Evolutionary conservation across 2,329 filamentous ascomycete species (phyloP).

Genomic region (Keithomyces neogunnii): DNA sequence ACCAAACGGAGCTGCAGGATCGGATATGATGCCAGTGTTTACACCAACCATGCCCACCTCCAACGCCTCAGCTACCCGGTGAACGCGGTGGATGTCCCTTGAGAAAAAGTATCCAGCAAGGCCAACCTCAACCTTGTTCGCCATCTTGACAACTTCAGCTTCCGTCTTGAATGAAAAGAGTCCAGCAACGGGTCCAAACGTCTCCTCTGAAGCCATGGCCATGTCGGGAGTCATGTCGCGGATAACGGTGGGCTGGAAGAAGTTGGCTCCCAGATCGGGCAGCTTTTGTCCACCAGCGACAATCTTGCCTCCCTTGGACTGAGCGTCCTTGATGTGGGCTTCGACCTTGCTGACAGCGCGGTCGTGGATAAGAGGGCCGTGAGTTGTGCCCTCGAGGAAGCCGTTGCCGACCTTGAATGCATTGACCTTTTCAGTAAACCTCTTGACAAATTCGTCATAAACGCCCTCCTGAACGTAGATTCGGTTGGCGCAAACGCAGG

Average conservation of each 20-base stretch:
- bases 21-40: conserved; percentile 63
- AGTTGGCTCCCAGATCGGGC: conserved; percentile 70
- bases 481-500: conserved; percentile 84
- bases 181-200: conserved; percentile 88
- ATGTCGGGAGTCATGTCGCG: conserved; percentile 80
- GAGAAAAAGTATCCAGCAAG: conserved; percentile 93
- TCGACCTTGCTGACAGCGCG: conserved; percentile 75
- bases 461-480: conserved; percentile 72
- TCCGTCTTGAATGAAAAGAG: conserved; percentile 85
- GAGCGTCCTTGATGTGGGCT: conserved; percentile 70
- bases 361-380: conserved; percentile 78
- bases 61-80: conserved; percentile 57
- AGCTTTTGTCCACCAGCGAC: conserved; percentile 67
- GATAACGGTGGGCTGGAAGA: conserved; percentile 84
- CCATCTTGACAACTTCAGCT: conserved; percentile 75
- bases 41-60: conserved; percentile 85
- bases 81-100: conserved; percentile 48
- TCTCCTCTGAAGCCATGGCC: conserved; percentile 80
- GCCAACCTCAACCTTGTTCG: conserved; percentile 77
- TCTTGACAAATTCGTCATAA: conserved; percentile 64
- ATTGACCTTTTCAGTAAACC: conserved; percentile 64
- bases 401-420: conserved; percentile 69
- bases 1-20: conserved; percentile 57
- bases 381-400: conserved; percentile 61
- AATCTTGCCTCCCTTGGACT: conserved; percentile 67